These are phyloP conservation scores for Corniculantispora saksenae DNA, from an alignment of 2,329 filamentous ascomycete genomes.

Conservation along the genomic window DNA sequence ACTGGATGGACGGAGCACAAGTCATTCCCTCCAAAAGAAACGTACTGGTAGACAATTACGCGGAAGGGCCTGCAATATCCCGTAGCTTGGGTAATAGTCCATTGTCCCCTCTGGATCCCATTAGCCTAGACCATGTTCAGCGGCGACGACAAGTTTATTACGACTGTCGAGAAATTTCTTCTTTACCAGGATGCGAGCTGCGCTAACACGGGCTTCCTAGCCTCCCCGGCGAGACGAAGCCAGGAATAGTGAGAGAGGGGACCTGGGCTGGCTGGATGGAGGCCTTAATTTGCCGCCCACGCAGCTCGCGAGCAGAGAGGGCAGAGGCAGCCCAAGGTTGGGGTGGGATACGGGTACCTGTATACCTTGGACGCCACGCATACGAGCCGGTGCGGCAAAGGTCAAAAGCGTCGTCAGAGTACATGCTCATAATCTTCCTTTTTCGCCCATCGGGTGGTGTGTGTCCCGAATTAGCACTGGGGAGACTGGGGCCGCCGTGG, in stretches of 20 bases:
- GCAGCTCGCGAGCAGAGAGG: neutral
- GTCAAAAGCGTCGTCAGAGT: neutral
- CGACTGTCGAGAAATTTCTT: neutral
- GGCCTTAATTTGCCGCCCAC: conserved; percentile 15
- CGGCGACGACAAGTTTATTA: neutral
- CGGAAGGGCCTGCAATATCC: conserved; percentile 5
- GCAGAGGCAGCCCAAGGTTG: conserved; percentile 9
- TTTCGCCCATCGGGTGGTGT: neutral
- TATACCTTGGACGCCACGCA: neutral
- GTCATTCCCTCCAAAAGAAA: too few relatives aligned
- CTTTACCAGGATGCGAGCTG: neutral
- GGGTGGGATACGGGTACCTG: neutral
- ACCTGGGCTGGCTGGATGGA: neutral
- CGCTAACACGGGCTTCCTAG: conserved; percentile 18
- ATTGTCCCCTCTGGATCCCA: neutral
- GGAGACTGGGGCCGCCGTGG: conserved; percentile 1
- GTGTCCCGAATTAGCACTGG: conserved; percentile 16
- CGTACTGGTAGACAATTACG: conserved; percentile 6
- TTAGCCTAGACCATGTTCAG: neutral
- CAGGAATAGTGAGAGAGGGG: conserved; percentile 7
- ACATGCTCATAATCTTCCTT: too few relatives aligned
- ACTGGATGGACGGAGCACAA: too few relatives aligned
- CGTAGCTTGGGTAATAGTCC: conserved; percentile 7
- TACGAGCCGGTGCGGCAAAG: neutral
- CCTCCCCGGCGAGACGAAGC: conserved; percentile 15